Conservation (phyloP, 768 basidiomycete genomes). For the Candolleomyces efflorescens region DNA sequence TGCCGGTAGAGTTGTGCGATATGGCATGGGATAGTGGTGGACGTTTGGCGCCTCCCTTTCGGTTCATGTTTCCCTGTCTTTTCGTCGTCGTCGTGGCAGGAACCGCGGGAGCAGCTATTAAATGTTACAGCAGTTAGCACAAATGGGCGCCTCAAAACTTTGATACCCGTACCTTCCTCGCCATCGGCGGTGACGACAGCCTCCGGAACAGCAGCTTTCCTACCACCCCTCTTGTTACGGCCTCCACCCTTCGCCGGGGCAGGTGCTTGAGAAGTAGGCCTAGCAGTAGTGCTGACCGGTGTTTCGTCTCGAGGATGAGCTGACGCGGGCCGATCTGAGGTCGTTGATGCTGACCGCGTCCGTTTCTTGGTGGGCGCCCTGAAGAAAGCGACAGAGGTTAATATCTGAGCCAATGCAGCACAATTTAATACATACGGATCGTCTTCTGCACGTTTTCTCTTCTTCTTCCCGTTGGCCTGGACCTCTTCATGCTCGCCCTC, state of each 20-base stretch:
- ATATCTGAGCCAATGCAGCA: not conserved
- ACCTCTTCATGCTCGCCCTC: slow-evolving; percentile 51
- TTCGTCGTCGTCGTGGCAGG: slow-evolving; percentile 23
- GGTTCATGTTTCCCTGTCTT: slow-evolving; percentile 33
- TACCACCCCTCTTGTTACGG: slow-evolving; percentile 43
- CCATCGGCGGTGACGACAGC: slow-evolving; percentile 38
- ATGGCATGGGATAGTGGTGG: slow-evolving; percentile 24
- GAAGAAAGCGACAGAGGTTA: slow-evolving; percentile 11
- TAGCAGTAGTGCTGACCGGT: slow-evolving; percentile 25
- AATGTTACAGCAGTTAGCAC: slow-evolving; percentile 6
- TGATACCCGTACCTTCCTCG: slow-evolving; percentile 55
- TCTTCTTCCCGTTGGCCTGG: slow-evolving; percentile 44
- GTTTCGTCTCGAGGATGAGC: slow-evolving; percentile 41
- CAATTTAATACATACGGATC: slow-evolving; percentile 51
- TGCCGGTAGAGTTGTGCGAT: slow-evolving; percentile 20
- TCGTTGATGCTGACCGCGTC: slow-evolving; percentile 69
- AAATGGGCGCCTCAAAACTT: not conserved
- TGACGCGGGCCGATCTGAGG: slow-evolving; percentile 52
- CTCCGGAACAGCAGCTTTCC: slow-evolving; percentile 35
- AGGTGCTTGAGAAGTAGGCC: slow-evolving; percentile 23
- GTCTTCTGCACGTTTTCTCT: slow-evolving; percentile 74
- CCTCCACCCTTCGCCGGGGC: slow-evolving; percentile 28
- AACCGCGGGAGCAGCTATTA: slow-evolving; percentile 8
- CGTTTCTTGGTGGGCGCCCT: slow-evolving; percentile 52
- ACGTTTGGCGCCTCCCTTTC: slow-evolving; percentile 37